Evolutionary conservation across 176 grass and related monocot species (phyloP), one percentile per base, ranked within the genome.

Genomic region (Carex parvula): DNA sequence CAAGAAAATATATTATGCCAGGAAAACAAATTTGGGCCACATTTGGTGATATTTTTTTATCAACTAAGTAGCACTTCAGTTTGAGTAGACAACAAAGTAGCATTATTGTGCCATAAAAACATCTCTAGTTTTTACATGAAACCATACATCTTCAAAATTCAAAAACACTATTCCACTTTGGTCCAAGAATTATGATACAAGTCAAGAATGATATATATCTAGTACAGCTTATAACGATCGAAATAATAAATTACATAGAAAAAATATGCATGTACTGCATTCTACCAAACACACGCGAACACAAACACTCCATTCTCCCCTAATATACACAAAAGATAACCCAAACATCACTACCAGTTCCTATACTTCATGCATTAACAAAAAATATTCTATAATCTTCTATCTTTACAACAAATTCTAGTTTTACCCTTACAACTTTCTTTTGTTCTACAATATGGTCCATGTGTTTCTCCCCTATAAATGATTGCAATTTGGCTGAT

Each of bases 261-360:
- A 17, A 48, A 56, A 30, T 33, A 75, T 53, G 52, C 44, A 75
- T 29, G 4, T 37, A 11, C 21, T 71, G 6, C 4, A 68, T 42
- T n/a, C 14, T n/a, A 6, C 15, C 16, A 68, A 37, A 6, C 64
- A 32, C 13, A 8, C 26, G 26, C 13, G 17, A 32, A 15, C 44
- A 73, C 35, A 72, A 42, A 24, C 70, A 14, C 3, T 24, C 42
- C 42, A 42, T 73, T 73, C 70, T 73, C 44, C 70, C 72, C 24
- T 77, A 56, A 56, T 32, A 77, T 20, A 70, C 35, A 77, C 73
- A 77, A 76, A 76, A 56, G 50, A 77, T 56, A 17, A 77, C 24
- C 14, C 6, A 55, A 76, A 16, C 24, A 77, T 77, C 24, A 77
- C 14, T 16, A 68, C 15, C 64, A 70, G 16, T 70, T 70, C 7